A percentile compares a stretch with the other conserved stretches of the same genome.
These are phyloP conservation scores for Oleoguttula mirabilis DNA, from an alignment of 495 filamentous ascomycete genomes.

Conservation along the genomic window DNA sequence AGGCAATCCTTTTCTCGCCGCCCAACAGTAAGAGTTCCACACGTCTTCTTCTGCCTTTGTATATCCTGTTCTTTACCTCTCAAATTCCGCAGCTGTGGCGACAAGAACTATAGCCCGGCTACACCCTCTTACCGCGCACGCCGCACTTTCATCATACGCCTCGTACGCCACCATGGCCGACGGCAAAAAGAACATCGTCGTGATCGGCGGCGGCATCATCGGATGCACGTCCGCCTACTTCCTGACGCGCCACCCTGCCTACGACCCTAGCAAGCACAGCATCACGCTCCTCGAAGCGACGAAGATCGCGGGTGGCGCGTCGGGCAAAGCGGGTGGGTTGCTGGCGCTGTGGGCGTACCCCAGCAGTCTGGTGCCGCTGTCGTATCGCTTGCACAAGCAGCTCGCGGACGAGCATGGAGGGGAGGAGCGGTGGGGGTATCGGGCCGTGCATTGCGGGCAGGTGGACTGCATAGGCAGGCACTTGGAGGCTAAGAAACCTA, in stretches of 20 bases:
- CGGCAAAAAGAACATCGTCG: conserved; percentile 20
- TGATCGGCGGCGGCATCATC: conserved; percentile 81
- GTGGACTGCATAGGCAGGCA: conserved; percentile 46
- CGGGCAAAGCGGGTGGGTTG: conserved; percentile 88
- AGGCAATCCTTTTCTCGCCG: too few species aligned
- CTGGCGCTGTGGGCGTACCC: conserved; percentile 92
- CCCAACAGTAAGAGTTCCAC: too few species aligned
- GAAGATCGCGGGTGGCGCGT: conserved; percentile 79
- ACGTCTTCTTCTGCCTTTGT: too few species aligned
- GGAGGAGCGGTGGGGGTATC: conserved; percentile 75
- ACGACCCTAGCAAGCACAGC: conserved; percentile 58
- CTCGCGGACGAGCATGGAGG: conserved; percentile 79
- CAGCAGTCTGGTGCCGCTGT: conserved; percentile 69
- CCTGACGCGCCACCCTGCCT: conserved; percentile 77
- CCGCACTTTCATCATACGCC: too few species aligned
- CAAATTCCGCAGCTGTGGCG: too few species aligned
- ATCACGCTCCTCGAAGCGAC: conserved; percentile 85
- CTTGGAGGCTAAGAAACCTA: conserved; percentile 25
- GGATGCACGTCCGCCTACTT: conserved; percentile 91
- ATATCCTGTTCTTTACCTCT: too few species aligned
- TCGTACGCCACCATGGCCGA: conserved; percentile 18
- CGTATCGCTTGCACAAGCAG: conserved; percentile 70
- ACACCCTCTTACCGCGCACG: too few species aligned
- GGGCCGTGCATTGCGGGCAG: conserved; percentile 64
- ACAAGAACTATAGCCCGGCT: too few species aligned